phyloP scores from a whole-genome alignment of 176 grass and related monocot species.

The Paspalum notatum region DNA sequence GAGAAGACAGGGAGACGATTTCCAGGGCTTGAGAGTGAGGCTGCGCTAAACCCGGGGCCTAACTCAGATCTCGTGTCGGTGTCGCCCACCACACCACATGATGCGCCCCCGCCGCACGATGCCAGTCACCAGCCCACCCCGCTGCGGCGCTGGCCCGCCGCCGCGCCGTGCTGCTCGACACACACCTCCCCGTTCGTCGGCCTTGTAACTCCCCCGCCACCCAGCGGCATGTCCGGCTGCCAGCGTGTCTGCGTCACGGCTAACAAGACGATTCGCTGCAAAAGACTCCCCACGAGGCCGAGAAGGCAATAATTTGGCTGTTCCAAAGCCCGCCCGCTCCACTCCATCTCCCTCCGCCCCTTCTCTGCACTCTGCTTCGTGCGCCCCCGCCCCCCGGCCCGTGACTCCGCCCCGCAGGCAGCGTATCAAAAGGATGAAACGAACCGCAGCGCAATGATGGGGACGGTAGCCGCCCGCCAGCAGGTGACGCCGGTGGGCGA shows the following conservation, averaged over 20 bases:
- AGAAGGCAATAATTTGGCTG: neutral
- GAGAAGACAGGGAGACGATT: neutral
- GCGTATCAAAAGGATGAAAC: slow-evolving; percentile 29
- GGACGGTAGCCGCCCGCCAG: neutral
- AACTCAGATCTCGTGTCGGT: slow-evolving; percentile 9
- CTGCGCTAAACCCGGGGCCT: slow-evolving; percentile 11
- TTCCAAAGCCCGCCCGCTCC: neutral
- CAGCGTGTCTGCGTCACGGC: neutral
- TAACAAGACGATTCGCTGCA: neutral
- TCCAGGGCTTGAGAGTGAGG: neutral
- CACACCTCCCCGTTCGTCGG: neutral
- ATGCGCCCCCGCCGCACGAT: neutral
- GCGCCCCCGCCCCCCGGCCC: neutral
- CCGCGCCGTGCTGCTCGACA: too few species aligned
- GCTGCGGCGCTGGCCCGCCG: neutral
- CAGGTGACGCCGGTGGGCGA: too few species aligned
- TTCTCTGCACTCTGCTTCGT: too few species aligned
- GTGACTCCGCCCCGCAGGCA: slow-evolving; percentile 4
- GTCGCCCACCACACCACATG: slow-evolving; percentile 5
- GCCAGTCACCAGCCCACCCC: neutral
- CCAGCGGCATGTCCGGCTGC: neutral
- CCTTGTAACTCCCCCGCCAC: neutral
- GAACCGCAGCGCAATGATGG: slow-evolving; percentile 21
- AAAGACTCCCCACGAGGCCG: neutral
- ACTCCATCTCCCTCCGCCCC: neutral